Percentiles rank a stretch among this genome's conserved stretches.
phyloP scores from a whole-genome alignment of 495 filamentous ascomycete species.

The Neurospora tetraspora region DNA sequence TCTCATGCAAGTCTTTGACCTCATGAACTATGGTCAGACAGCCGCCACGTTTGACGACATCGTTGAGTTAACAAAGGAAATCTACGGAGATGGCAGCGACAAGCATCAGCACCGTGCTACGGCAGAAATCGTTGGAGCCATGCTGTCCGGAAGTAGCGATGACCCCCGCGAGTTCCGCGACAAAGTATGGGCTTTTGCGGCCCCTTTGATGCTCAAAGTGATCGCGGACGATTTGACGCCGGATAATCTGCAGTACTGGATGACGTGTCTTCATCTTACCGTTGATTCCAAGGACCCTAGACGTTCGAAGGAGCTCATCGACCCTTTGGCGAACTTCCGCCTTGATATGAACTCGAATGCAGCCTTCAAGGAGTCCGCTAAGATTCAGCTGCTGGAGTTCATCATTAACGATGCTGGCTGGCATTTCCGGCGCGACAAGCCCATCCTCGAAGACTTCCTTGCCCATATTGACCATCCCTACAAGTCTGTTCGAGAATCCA shows the following conservation, averaged over 20 bases:
- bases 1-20: constrained; percentile 78
- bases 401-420: constrained; percentile 81
- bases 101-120: constrained; percentile 98
- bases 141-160: constrained; percentile 67
- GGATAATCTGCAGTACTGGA: constrained; percentile 91
- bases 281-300: constrained; percentile 73
- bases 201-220: constrained; percentile 77
- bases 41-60: constrained; percentile 78
- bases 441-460: constrained; percentile 82
- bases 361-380: constrained; percentile 97
- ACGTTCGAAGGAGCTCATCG: constrained; percentile 74
- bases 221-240: constrained; percentile 86
- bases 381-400: constrained; percentile 85
- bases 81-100: constrained; percentile 87
- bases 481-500: constrained; percentile 89
- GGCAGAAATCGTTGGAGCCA: constrained; percentile 80
- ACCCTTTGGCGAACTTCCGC: constrained; percentile 74
- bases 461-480: constrained; percentile 93
- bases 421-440: constrained; percentile 89
- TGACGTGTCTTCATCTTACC: constrained; percentile 80
- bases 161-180: constrained; percentile 57
- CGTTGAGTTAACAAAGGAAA: constrained; percentile 58
- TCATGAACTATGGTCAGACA: constrained; percentile 67
- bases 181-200: constrained; percentile 76
- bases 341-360: constrained; percentile 93